phyloP scores from a whole-genome alignment of 805 yeast genomes.

The Pichia cephalocereana region DNA sequence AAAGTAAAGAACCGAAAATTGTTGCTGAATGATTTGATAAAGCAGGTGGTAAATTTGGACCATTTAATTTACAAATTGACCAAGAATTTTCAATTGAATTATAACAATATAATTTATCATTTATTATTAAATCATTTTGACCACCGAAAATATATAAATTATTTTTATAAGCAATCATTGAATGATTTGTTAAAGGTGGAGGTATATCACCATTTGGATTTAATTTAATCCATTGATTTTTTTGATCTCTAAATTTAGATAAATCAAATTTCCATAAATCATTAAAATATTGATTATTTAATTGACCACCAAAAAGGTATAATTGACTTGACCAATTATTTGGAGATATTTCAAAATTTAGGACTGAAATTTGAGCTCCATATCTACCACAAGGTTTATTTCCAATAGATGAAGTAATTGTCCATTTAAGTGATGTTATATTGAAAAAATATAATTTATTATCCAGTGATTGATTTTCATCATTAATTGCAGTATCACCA shows the following conservation, averaged over 20 bases:
- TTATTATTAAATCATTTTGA: conserved; percentile 55
- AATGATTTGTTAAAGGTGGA: conserved; percentile 85
- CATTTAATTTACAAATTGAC: conserved; percentile 62
- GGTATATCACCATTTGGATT: conserved; percentile 41
- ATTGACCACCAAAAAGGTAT: conserved; percentile 91
- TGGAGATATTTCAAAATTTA: conserved; percentile 42
- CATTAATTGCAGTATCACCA: conserved; percentile 81
- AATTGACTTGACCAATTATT: conserved; percentile 39
- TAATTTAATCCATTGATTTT: conserved; percentile 75
- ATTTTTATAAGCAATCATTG: conserved; percentile 73
- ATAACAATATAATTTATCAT: conserved; percentile 71
- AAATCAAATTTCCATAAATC: conserved; percentile 84
- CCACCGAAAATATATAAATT: conserved; percentile 90
- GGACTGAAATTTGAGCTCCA: conserved; percentile 83
- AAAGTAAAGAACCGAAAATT: conserved; percentile 66
- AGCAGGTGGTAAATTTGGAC: conserved; percentile 60
- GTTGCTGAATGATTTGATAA: conserved; percentile 89
- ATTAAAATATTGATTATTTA: conserved; percentile 68
- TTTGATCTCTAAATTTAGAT: conserved; percentile 73
- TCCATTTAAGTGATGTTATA: conserved; percentile 69
- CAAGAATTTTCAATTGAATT: conserved; percentile 64
- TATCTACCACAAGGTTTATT: conserved; percentile 84
- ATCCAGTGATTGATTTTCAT: conserved; percentile 64
- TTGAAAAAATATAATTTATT: conserved; percentile 84
- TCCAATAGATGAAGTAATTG: conserved; percentile 65